Conservation (phyloP, 1,284 basidiomycete genomes). For the Ustilago crameri region DNA sequence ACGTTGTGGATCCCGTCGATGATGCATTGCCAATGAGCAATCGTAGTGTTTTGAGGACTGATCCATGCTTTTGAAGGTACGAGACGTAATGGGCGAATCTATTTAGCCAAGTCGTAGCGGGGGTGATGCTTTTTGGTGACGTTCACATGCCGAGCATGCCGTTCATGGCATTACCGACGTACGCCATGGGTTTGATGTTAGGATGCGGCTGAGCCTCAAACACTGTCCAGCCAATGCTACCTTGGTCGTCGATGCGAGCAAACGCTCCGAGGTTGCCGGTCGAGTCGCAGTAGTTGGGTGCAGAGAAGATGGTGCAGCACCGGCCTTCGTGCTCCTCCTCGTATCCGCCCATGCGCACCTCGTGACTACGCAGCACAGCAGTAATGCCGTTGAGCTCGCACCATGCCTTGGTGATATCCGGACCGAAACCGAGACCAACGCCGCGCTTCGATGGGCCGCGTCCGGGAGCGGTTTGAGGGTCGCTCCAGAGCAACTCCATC, state of each 20-base stretch:
- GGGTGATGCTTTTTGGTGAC: neutral
- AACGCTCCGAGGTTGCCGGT: constrained; percentile 71
- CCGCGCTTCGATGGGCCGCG: constrained; percentile 96
- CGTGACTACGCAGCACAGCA: constrained; percentile 92
- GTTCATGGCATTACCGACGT: constrained; percentile 69
- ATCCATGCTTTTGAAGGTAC: too few species aligned
- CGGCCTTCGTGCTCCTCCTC: constrained; percentile 88
- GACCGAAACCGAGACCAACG: constrained; percentile 94
- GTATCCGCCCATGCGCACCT: constrained; percentile 90
- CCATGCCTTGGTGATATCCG: constrained; percentile 75
- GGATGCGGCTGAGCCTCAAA: constrained; percentile 90
- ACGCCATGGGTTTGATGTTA: constrained; percentile 91
- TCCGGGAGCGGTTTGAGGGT: constrained; percentile 89
- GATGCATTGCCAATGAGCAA: neutral
- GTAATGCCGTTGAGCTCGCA: constrained; percentile 87
- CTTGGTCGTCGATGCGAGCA: constrained; percentile 77
- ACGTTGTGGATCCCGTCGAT: neutral
- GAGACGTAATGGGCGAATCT: too few species aligned
- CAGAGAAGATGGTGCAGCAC: constrained; percentile 80
- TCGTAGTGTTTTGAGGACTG: neutral
- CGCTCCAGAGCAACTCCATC: constrained; percentile 79
- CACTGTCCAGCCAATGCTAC: constrained; percentile 78
- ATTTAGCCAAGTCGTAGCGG: too few species aligned
- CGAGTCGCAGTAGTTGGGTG: constrained; percentile 66
- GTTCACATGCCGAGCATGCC: constrained; percentile 49